Evolutionary conservation across 2,329 filamentous ascomycete species (phyloP), one percentile per base, ranked within the genome.

Genomic region (Alternaria tenuissima): DNA sequence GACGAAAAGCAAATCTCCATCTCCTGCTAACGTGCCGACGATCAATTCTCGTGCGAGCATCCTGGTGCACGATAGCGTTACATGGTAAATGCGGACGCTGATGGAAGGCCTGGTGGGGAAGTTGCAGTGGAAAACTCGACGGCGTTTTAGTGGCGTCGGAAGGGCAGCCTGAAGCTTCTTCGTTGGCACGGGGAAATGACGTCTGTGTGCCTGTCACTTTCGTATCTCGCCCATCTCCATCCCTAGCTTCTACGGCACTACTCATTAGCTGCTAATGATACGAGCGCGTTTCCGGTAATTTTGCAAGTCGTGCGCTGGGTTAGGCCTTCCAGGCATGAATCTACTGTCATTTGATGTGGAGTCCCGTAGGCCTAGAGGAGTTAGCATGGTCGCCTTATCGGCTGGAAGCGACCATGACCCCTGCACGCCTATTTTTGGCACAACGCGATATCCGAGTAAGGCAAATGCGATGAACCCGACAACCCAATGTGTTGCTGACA

Each of bases 291-390:
- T 32, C 41, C 20, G 34, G 46, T 16, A 24, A 11, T 9, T 12
- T 7, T 28, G 26, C 24, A 14, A 3, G 28, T 30, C 18, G 36
- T 18, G 36, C 38, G 39, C 18, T 41, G 18, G 14, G 32, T 48
- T 22, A 34, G 32, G 47, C 55, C 47, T 24, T 47, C 22, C 34
- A 46, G 11, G 42, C 55, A 39, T 46, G 42, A 24, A 32, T 28
- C 44, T 28, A 26, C 9, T 16, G 49, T 58, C 26, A 58, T 58
- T 58, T 43, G 32, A 18, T 46, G 49, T 58, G 42, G 55, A 32
- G 41, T 41, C n/a, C 36, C 20, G 55, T 52, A 38, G 51, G 49
- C 39, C 55, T 68, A 53, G 42, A 12, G 9, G 30, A n/a, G 44
- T 28, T 55, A 20, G 28, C 51, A 18, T 24, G 42, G 43, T n/a